Evolutionary conservation across 1,284 basidiomycete species (phyloP).

Genomic region (Kwoniella shivajii): DNA sequence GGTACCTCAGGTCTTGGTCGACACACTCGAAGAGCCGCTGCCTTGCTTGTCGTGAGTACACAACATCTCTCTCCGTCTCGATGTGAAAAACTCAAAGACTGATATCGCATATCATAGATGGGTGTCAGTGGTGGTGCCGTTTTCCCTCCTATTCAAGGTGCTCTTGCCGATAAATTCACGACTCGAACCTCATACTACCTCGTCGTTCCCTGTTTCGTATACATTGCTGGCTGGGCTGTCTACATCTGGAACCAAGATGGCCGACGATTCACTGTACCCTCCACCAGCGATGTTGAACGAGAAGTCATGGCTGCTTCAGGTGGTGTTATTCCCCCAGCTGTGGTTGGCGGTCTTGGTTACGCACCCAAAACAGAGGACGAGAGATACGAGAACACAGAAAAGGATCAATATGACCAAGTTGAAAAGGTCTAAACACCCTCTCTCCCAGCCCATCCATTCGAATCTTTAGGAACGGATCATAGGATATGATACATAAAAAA

Average conservation of each 20-base stretch:
- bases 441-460: too few relatives aligned
- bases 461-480: too few relatives aligned
- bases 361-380: slow-evolving; percentile 9
- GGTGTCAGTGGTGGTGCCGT: slow-evolving; percentile 74
- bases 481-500: too few relatives aligned
- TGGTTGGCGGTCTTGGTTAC: slow-evolving; percentile 25
- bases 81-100: not conserved
- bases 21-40: slow-evolving; percentile 70
- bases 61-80: slow-evolving; percentile 62
- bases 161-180: slow-evolving; percentile 61
- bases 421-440: slow-evolving; percentile 11
- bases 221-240: slow-evolving; percentile 47
- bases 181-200: slow-evolving; percentile 51
- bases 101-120: not conserved
- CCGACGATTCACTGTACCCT: slow-evolving; percentile 14
- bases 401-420: slow-evolving; percentile 12
- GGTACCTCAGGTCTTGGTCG: slow-evolving; percentile 70
- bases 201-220: slow-evolving; percentile 52
- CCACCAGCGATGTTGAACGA: slow-evolving; percentile 19
- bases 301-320: slow-evolving; percentile 27
- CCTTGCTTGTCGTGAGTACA: slow-evolving; percentile 60
- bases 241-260: slow-evolving; percentile 53
- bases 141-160: slow-evolving; percentile 71
- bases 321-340: slow-evolving; percentile 22
- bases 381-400: slow-evolving; percentile 21